phyloP scores from a whole-genome alignment of 192 early-diverging fungal species.

The Backusella australiensis region DNA sequence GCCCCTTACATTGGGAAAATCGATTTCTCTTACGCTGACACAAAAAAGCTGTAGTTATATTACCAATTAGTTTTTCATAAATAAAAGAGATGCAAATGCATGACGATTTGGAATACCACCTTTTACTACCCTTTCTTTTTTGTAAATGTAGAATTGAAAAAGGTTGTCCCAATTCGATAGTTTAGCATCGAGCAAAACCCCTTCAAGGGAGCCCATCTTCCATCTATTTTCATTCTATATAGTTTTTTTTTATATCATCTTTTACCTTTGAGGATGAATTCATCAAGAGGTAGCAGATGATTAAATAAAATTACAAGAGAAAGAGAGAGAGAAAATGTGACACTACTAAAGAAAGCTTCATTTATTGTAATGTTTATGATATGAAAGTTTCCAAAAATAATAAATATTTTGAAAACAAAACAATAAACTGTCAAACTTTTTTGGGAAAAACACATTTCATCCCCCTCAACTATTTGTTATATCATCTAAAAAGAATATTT shows the following conservation, averaged over 20 bases:
- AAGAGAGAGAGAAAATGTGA: no score
- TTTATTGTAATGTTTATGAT: no score
- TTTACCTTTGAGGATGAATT: no score
- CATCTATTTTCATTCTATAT: background rate
- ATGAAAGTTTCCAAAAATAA: background rate
- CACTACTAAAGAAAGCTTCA: no score
- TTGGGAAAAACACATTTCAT: background rate
- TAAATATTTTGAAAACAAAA: background rate
- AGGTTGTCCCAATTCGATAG: background rate
- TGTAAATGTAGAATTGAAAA: background rate
- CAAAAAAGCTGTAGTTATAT: background rate
- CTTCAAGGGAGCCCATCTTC: background rate
- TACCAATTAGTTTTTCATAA: background rate
- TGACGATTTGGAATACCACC: background rate
- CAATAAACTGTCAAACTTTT: background rate
- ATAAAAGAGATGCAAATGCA: background rate
- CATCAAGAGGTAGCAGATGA: no score
- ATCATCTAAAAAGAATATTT: background rate
- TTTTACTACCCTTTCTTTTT: background rate
- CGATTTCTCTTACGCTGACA: slow-evolving; percentile 38
- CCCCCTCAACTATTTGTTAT: background rate
- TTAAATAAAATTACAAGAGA: no score
- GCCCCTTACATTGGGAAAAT: slow-evolving; percentile 52
- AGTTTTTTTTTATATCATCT: background rate
- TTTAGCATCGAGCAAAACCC: background rate